These are phyloP conservation scores for Saprolegnia diclina DNA, from an alignment of 352 stramenopile species.

Conservation along the genomic window DNA sequence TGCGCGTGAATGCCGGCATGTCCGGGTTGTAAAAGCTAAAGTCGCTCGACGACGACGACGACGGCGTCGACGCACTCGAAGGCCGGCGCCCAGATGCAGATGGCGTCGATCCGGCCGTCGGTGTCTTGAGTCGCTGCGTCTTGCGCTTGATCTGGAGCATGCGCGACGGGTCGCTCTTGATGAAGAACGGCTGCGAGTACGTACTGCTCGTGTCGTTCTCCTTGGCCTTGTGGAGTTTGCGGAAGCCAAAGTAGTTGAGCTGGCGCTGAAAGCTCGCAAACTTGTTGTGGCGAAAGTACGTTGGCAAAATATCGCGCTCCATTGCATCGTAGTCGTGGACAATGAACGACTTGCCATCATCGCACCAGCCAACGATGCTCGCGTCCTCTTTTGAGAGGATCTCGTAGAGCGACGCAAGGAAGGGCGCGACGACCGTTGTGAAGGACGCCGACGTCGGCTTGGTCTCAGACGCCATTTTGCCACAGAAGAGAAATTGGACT, in stretches of 20 bases:
- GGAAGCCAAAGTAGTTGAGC: conserved; percentile 78
- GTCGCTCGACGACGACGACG: background rate
- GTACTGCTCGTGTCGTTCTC: conserved; percentile 42
- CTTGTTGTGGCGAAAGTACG: conserved; percentile 79
- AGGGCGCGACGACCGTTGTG: conserved; percentile 46
- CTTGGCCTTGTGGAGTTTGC: conserved; percentile 65
- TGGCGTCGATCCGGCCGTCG: background rate
- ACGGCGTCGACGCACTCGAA: background rate
- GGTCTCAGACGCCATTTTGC: background rate
- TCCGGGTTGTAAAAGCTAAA: conserved; percentile 5
- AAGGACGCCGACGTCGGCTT: background rate
- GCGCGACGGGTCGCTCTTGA: conserved; percentile 46
- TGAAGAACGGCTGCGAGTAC: conserved; percentile 64
- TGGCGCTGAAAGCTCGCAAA: conserved; percentile 70
- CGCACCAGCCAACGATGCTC: conserved; percentile 52
- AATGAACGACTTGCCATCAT: conserved; percentile 58
- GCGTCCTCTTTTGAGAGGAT: conserved; percentile 58
- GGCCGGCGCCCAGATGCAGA: background rate
- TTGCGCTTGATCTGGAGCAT: conserved; percentile 76
- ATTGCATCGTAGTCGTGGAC: conserved; percentile 54
- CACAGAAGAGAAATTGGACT: background rate
- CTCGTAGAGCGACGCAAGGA: conserved; percentile 56
- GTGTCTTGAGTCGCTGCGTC: conserved; percentile 23
- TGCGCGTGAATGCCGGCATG: background rate
- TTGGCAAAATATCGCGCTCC: conserved; percentile 49